A percentile compares a stretch with the other conserved stretches of the same genome.
phyloP scores from a whole-genome alignment of 352 stramenopile genomes.

The Saprolegnia parasitica region DNA sequence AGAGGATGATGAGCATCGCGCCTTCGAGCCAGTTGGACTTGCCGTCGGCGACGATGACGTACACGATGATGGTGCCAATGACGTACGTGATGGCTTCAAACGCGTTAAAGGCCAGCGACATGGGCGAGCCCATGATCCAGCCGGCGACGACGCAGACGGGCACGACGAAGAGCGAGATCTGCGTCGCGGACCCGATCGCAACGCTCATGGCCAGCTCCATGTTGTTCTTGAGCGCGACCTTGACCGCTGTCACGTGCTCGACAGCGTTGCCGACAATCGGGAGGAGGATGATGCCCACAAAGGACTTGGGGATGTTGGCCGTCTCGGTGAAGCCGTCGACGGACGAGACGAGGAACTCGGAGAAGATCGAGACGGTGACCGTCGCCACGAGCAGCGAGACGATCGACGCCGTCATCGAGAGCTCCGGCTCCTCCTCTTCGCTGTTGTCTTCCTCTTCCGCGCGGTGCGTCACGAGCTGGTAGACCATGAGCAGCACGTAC shows the following conservation, averaged over 20 bases:
- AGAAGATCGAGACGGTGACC: conserved; percentile 89
- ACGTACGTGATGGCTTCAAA: conserved; percentile 96
- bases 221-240: conserved; percentile 96
- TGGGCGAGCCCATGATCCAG: conserved; percentile 89
- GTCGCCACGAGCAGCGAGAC: conserved; percentile 84
- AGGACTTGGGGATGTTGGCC: conserved; percentile 74
- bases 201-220: conserved; percentile 98
- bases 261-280: conserved; percentile 97
- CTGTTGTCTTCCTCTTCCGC: conserved; percentile 82
- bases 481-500: conserved; percentile 94
- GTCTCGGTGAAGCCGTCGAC: conserved; percentile 70
- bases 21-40: conserved; percentile 91
- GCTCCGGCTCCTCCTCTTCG: conserved; percentile 54
- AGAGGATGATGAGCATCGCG: conserved; percentile 89
- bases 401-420: conserved; percentile 72
- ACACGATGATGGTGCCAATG: conserved; percentile 94
- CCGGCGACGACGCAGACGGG: conserved; percentile 92
- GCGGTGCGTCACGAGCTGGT: conserved; percentile 93
- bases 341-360: conserved; percentile 87
- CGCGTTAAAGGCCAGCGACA: conserved; percentile 94
- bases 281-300: conserved; percentile 93
- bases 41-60: conserved; percentile 85
- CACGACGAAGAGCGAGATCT: conserved; percentile 96
- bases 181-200: conserved; percentile 92
- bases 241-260: conserved; percentile 96